Base-by-base conservation (phyloP, 1,284 basidiomycete species). In the Ceratobasidium sp. region DNA sequence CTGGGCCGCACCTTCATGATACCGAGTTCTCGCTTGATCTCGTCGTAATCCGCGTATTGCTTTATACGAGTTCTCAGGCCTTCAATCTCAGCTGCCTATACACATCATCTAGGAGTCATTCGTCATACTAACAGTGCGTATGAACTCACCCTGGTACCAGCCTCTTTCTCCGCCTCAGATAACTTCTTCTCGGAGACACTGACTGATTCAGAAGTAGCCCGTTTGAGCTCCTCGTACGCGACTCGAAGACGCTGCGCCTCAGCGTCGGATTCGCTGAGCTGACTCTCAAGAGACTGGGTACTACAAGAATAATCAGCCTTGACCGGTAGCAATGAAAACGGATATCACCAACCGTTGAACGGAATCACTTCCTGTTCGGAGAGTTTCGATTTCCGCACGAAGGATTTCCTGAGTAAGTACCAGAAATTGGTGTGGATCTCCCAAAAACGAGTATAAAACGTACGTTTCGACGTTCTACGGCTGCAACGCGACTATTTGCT, bases 11-110 rank as follows among this genome's bases (percentile, higher is more conserved):
- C 95, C 89, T 98, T 98, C 93, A 98, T 94, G 78, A 98, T 97
- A 80, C 96, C 95, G 27, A 98, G 86, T 81, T 98, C 96, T 53
- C 96, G 90, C 84, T 98, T 98, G 80, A 98, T 90, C 83, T 98
- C 96, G 79, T 98, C 96, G 79, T 98, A 98, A 81, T 98, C 94
- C 3, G 82, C 82, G 78, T 91, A 93, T 78, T 89, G 88, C 79
- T 88, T 89, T 53, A 97, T 83, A 78, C 89, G 90, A 51, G 84
- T 82, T 79, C 88, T 89, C 0, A 96, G 84, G 74, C 85, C 86
- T 16, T 90, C 89, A 9, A 91, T 84, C 82, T 96, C 94, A 1
- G 81, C 80, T 2, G 81, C 82, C 88, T 82, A 72, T 22, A 48
- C 16, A 43, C 49, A 29, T 34, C 58, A 31, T 46, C n/a, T 2